These are phyloP conservation scores for Epichloe glyceriae DNA, from an alignment of 2,329 filamentous ascomycete species.

Conservation along the genomic window DNA sequence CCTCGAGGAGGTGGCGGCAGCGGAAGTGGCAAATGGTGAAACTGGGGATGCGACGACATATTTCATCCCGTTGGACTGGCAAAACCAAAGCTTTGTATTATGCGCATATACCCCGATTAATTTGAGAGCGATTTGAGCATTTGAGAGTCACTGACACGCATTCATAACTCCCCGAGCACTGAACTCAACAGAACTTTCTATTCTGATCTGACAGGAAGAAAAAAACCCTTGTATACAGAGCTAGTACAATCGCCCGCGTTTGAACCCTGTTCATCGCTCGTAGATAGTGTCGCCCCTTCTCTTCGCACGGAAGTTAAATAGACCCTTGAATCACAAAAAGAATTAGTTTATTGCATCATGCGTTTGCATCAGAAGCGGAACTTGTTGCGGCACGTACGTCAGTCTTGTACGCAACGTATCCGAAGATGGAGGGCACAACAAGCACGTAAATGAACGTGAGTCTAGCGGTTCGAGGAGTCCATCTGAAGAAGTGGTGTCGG, in stretches of 20 bases:
- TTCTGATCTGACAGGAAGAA: constrained; percentile 10
- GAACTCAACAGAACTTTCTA: constrained; percentile 11
- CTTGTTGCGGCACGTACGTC: constrained; percentile 54
- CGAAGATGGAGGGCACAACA: constrained; percentile 57
- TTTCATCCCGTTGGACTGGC: neutral
- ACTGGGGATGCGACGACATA: neutral
- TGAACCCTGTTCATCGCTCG: constrained; percentile 48
- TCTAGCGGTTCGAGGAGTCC: constrained; percentile 72
- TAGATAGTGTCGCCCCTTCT: constrained; percentile 70
- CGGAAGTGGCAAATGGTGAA: constrained; percentile 16
- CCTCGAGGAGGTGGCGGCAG: constrained; percentile 15
- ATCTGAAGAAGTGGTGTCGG: constrained; percentile 91
- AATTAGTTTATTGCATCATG: constrained; percentile 10
- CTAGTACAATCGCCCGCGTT: constrained; percentile 6
- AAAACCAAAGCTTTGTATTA: neutral
- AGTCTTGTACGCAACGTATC: constrained; percentile 61
- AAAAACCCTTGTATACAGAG: constrained; percentile 29
- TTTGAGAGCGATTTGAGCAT: neutral
- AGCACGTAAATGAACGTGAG: constrained; percentile 67
- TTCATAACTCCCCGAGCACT: neutral
- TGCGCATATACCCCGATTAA: constrained; percentile 15
- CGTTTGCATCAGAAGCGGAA: neutral
- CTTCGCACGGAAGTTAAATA: constrained; percentile 77
- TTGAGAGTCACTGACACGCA: neutral
- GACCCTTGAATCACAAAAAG: constrained; percentile 46